Conservation (phyloP, 2,329 filamentous ascomycete genomes). For the Colletotrichum eleusines region DNA sequence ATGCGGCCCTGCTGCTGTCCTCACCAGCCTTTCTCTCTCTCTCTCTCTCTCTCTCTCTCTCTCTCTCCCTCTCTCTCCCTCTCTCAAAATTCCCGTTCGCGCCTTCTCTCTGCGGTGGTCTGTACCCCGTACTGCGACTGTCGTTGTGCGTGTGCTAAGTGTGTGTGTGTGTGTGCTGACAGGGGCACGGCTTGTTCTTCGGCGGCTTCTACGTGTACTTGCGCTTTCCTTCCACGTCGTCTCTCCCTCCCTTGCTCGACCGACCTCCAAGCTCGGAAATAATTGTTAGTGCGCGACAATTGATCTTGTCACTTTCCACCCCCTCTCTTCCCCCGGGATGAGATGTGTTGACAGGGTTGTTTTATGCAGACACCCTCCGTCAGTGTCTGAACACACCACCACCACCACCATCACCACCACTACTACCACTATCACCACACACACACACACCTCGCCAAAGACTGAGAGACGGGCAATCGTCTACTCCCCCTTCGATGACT, state of each 20-base stretch:
- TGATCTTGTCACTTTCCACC: slow-evolving; percentile 20
- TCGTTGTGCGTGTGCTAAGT: slow-evolving; percentile 2
- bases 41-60: background rate
- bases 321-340: slow-evolving; percentile 2
- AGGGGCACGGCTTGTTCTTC: slow-evolving; percentile 33
- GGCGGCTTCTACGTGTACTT: slow-evolving; percentile 17
- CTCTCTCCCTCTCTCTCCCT: no score
- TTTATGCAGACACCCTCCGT: slow-evolving; percentile 26
- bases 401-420: background rate
- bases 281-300: slow-evolving; percentile 41
- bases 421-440: background rate
- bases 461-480: slow-evolving; percentile 8
- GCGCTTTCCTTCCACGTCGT: slow-evolving; percentile 13
- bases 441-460: background rate
- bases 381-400: background rate
- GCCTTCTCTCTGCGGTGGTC: slow-evolving; percentile 9
- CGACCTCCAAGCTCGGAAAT: slow-evolving; percentile 24
- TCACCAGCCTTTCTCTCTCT: background rate
- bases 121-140: slow-evolving; percentile 17
- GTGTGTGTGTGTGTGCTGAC: slow-evolving; percentile 9
- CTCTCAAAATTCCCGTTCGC: background rate
- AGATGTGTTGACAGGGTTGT: slow-evolving; percentile 32
- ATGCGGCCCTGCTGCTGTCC: slow-evolving; percentile 9
- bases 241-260: slow-evolving; percentile 37
- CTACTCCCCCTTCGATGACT: background rate